Base-by-base conservation (phyloP, 139 green algal species). In the Chlamydomonas incerta region DNA sequence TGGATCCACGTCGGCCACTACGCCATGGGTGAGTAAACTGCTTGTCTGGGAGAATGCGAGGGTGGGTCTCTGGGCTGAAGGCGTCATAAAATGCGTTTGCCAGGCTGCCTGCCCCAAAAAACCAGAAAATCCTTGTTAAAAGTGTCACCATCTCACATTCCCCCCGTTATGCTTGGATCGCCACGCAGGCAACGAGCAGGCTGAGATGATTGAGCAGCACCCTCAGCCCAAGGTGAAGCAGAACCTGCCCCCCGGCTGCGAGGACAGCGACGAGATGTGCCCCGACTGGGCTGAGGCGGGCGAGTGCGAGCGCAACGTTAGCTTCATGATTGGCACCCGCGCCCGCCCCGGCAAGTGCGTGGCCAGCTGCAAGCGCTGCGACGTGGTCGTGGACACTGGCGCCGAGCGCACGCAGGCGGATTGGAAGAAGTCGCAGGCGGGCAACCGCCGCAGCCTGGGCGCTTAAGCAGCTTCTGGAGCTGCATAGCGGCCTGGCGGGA, bases 1-100 rank as follows among this genome's bases (percentile, higher is more conserved):
- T 95, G 93, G 88, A 90, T 92, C 62, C 89, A 91, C 72, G 87
- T 90, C n/a, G 89, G 87, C 1, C 86, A 85, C 58, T 92, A 91
- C 71, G 68, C 41, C 8, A 50, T 50, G 41, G 41, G 41, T 50
- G 41, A 50, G 41, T 50, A n/a, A n/a, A n/a, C n/a, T n/a, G n/a
- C n/a, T n/a, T n/a, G n/a, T n/a, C n/a, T n/a, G n/a, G n/a, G n/a
- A n/a, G 52, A 23, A 15, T 23, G 52, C 52, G n/a, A 72, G 65
- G 11, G 29, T 34, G n/a, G 11, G 65, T 13, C 14, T 34, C 29
- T 13, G 31, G 11, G 65, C 14, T 17, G 31, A 17, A n/a, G 65
- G 65, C 14, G 29, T 15, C 31, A n/a, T 34, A 20, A 34, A 13
- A 72, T 13, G 31, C 14, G 37, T 37, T 77, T 20, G 66, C n/a